Evolutionary conservation across 2,329 filamentous ascomycete genomes (phyloP).

Genomic region (Aspergillus transmontanensis): DNA sequence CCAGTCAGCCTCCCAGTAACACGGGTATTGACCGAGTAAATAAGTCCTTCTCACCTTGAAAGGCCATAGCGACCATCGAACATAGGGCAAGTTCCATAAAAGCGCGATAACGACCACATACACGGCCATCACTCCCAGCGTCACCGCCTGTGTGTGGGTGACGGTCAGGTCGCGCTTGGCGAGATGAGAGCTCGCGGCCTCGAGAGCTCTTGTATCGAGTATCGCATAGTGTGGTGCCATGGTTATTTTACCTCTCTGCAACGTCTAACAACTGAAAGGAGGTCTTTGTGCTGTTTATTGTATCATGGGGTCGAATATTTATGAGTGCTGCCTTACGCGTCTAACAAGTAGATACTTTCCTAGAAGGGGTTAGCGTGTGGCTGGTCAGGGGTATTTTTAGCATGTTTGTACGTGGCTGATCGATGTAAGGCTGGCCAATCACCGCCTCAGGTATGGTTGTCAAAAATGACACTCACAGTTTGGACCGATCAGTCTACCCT

Average conservation of each 20-base stretch:
- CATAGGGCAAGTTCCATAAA: constrained; percentile 77
- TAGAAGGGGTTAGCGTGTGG: constrained; percentile 17
- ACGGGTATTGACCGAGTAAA: background rate
- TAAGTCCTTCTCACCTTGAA: constrained; percentile 64
- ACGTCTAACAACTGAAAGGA: background rate
- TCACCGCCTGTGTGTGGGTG: constrained; percentile 70
- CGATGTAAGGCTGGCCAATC: constrained; percentile 2
- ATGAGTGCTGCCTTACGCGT: constrained; percentile 22
- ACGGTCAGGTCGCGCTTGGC: constrained; percentile 59
- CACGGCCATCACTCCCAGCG: constrained; percentile 69
- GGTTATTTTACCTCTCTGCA: constrained; percentile 5
- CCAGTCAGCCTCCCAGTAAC: background rate
- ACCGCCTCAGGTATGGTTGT: background rate
- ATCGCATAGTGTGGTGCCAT: constrained; percentile 34
- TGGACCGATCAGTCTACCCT: background rate
- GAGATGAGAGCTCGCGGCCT: constrained; percentile 36
- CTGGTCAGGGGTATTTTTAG: constrained; percentile 27
- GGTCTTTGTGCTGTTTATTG: background rate
- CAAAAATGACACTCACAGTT: background rate
- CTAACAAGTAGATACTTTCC: constrained; percentile 22
- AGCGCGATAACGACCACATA: constrained; percentile 75
- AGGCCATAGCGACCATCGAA: constrained; percentile 75
- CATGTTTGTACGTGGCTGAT: constrained; percentile 11
- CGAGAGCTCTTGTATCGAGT: constrained; percentile 24
- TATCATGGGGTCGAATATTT: constrained; percentile 4